Percentiles rank a stretch among this genome's conserved stretches.
Conservation (phyloP, 1,139 yeast species). For the Yamadazyma spencermartinsiae region DNA sequence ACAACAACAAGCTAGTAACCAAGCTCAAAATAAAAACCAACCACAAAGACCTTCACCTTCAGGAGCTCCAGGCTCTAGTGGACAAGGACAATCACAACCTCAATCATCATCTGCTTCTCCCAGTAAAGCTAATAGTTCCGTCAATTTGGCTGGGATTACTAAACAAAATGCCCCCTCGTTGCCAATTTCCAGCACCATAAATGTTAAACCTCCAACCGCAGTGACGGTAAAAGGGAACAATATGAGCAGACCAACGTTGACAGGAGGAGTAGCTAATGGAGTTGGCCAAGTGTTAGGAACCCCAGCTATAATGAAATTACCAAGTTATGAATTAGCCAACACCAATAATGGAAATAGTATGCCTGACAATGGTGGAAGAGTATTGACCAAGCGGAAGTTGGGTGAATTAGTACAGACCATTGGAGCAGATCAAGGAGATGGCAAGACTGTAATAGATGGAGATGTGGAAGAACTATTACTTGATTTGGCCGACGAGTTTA, state of each 20-base stretch:
- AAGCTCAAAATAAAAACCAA: constrained; percentile 2
- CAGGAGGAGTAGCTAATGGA: constrained; percentile 80
- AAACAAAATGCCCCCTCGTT: constrained; percentile 70
- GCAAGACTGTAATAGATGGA: constrained; percentile 89
- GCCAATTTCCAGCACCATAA: constrained; percentile 69
- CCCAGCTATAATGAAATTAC: constrained; percentile 76
- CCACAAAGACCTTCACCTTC: not conserved
- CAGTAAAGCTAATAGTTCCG: constrained; percentile 12
- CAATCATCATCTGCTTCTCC: constrained; percentile 12
- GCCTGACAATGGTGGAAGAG: constrained; percentile 67
- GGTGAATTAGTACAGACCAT: constrained; percentile 82
- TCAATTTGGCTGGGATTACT: constrained; percentile 46
- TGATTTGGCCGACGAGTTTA: constrained; percentile 95
- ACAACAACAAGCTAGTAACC: constrained; percentile 3
- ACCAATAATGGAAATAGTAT: constrained; percentile 33
- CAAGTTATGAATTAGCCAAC: constrained; percentile 73
- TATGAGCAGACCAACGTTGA: constrained; percentile 71
- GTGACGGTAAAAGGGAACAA: constrained; percentile 52
- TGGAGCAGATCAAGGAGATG: constrained; percentile 83
- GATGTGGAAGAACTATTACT: constrained; percentile 90
- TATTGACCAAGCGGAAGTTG: constrained; percentile 83
- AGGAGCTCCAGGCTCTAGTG: not conserved
- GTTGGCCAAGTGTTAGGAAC: constrained; percentile 62
- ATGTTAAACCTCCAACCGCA: constrained; percentile 64
- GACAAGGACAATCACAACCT: constrained; percentile 5